phyloP scores from a whole-genome alignment of 139 green algal species.

The Haematococcus lacustris region DNA sequence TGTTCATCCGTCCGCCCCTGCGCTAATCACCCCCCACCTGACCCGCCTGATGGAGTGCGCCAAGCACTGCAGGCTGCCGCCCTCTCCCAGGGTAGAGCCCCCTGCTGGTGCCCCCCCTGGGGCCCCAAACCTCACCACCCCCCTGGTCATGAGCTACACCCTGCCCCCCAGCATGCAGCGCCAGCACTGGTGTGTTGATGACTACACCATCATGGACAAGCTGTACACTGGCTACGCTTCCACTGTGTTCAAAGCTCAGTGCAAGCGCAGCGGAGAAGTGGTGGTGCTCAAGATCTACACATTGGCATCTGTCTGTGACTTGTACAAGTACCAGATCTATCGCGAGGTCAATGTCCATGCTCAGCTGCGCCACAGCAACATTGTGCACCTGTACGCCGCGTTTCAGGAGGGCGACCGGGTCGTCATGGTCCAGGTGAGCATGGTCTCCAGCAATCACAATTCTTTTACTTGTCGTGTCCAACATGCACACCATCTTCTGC shows the following conservation, averaged over 20 bases:
- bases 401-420: slow-evolving; percentile 44
- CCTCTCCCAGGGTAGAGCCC: slow-evolving; percentile 4
- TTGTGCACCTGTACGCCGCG: slow-evolving; percentile 43
- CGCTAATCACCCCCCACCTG: slow-evolving; percentile 19
- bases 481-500: no score
- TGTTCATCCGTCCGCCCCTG: background rate
- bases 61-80: slow-evolving; percentile 24
- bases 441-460: background rate
- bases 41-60: slow-evolving; percentile 21
- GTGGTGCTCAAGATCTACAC: slow-evolving; percentile 54
- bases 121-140: slow-evolving; percentile 15
- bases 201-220: slow-evolving; percentile 46
- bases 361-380: slow-evolving; percentile 46
- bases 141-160: slow-evolving; percentile 30
- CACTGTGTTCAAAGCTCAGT: slow-evolving; percentile 47
- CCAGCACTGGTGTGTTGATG: slow-evolving; percentile 34
- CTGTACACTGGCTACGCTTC: slow-evolving; percentile 47
- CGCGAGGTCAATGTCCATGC: slow-evolving; percentile 44
- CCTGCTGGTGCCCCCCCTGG: background rate
- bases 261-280: slow-evolving; percentile 30
- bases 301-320: slow-evolving; percentile 35
- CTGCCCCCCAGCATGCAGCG: slow-evolving; percentile 45
- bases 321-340: slow-evolving; percentile 60
- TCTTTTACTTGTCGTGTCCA: background rate
- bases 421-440: slow-evolving; percentile 10